phyloP scores from a whole-genome alignment of 1,139 yeast genomes.

The Geotrichum bryndzae region DNA sequence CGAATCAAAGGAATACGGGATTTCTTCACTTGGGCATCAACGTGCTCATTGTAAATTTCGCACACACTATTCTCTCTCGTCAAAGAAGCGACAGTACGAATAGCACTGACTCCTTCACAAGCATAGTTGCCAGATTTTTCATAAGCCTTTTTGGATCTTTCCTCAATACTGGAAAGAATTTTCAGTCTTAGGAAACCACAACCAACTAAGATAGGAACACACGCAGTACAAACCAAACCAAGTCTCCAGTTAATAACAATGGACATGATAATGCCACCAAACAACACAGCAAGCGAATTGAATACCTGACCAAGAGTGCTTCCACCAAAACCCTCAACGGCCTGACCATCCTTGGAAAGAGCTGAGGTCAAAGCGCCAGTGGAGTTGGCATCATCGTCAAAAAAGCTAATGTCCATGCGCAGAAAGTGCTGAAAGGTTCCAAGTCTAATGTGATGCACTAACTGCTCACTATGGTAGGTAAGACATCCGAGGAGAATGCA shows the following conservation, averaged over 20 bases:
- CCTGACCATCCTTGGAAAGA: conserved; percentile 69
- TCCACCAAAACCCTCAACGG: conserved; percentile 79
- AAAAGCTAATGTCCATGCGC: conserved; percentile 78
- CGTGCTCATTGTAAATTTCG: conserved; percentile 27
- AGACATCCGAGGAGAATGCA: conserved; percentile 9
- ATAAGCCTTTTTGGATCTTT: conserved; percentile 37
- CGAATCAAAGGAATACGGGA: conserved; percentile 29
- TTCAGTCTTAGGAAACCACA: conserved; percentile 72
- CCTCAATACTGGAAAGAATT: conserved; percentile 69
- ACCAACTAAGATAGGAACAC: conserved; percentile 66
- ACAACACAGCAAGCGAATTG: conserved; percentile 65
- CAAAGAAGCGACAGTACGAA: conserved; percentile 37
- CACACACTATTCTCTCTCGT: conserved; percentile 36
- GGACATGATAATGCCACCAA: conserved; percentile 68
- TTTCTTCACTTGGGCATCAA: conserved; percentile 29
- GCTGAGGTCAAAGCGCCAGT: conserved; percentile 74
- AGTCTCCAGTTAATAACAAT: conserved; percentile 60
- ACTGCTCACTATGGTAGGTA: conserved; percentile 21
- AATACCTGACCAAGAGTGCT: conserved; percentile 78
- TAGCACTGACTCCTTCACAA: conserved; percentile 35
- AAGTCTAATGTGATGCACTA: conserved; percentile 33
- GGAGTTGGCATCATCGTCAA: conserved; percentile 57
- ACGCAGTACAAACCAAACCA: conserved; percentile 54
- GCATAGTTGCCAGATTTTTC: conserved; percentile 37
- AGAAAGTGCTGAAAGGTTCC: conserved; percentile 36